Evolutionary conservation across 1,284 basidiomycete genomes (phyloP), one percentile per base, ranked within the genome.

Genomic region (Lentinus polychrous): DNA sequence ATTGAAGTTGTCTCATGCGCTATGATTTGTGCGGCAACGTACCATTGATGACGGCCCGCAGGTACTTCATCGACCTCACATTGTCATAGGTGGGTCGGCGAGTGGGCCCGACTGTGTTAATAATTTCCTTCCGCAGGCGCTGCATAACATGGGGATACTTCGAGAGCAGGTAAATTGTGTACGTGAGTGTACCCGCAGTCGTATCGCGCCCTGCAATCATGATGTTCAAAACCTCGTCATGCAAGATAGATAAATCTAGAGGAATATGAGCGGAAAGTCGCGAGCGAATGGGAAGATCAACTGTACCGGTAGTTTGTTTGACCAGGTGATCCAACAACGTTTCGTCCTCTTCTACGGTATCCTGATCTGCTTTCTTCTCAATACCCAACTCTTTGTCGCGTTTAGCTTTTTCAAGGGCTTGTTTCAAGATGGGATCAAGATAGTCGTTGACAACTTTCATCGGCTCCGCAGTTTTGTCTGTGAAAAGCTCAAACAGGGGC

Each of bases 361-460:
- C 53, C 12, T 56, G 48, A 20, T 55, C 57, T 6, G 49, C 48
- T 23, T 37, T 47, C 17, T 52, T 52, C 4, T 15, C 51, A 6
- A 42, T 48, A 14, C 43, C 48, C 23, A 42, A 39, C 1, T 43
- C 42, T n/a, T 58, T 42, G 5, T 43, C 27, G 5, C 14, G 14
- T 8, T 43, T 33, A n/a, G n/a, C 18, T 53, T 66, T 71, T 43
- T 50, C 52, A 33, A 71, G 53, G 17, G 68, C 70, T 3, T 65
- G 65, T 24, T 62, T 51, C 24, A 79, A 51, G 18, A 79, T 70
- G 0, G 73, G 74, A n/a, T 71, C 61, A 27, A 74, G 63, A 49
- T 68, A 72, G 1, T 53, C 60, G 32, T 71, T 56, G 11, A 76
- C 64, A 14, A 69, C 57, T 8, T 63, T 54, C 73, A 74, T 73